Evolutionary conservation across 2,329 filamentous ascomycete genomes (phyloP).

Genomic region (Leptographium lundbergii): DNA sequence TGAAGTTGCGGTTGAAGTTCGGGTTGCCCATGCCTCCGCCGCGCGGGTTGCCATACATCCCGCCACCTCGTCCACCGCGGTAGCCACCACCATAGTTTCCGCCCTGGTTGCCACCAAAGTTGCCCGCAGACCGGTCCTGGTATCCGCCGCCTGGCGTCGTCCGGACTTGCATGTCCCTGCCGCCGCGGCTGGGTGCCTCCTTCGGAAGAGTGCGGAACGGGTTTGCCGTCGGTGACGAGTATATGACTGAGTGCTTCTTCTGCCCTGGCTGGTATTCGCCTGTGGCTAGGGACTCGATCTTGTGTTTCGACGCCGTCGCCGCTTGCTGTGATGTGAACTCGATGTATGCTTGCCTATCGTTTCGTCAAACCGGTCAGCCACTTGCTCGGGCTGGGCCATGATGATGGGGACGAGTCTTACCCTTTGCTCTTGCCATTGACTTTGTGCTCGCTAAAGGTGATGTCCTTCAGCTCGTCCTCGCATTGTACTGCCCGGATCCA

Average conservation of each 20-base stretch:
- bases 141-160: slow-evolving; percentile 31
- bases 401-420: slow-evolving; percentile 34
- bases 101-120: slow-evolving; percentile 31
- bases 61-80: slow-evolving; percentile 15
- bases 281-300: slow-evolving; percentile 52
- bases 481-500: slow-evolving; percentile 71
- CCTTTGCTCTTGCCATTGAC: slow-evolving; percentile 98
- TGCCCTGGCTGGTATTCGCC: slow-evolving; percentile 40
- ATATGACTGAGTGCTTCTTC: slow-evolving; percentile 63
- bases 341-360: slow-evolving; percentile 58
- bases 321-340: slow-evolving; percentile 77
- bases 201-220: slow-evolving; percentile 87
- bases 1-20: slow-evolving; percentile 27
- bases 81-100: slow-evolving; percentile 25
- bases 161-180: slow-evolving; percentile 49
- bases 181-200: slow-evolving; percentile 61
- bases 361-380: background rate
- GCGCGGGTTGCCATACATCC: slow-evolving; percentile 23
- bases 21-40: slow-evolving; percentile 21
- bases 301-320: slow-evolving; percentile 71
- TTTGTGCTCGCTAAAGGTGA: slow-evolving; percentile 97
- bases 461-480: slow-evolving; percentile 77
- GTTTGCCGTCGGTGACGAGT: slow-evolving; percentile 65
- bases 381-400: background rate
- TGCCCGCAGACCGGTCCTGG: slow-evolving; percentile 32